Evolutionary conservation across 768 basidiomycete species (phyloP).

Genomic region (Russula sp.): DNA sequence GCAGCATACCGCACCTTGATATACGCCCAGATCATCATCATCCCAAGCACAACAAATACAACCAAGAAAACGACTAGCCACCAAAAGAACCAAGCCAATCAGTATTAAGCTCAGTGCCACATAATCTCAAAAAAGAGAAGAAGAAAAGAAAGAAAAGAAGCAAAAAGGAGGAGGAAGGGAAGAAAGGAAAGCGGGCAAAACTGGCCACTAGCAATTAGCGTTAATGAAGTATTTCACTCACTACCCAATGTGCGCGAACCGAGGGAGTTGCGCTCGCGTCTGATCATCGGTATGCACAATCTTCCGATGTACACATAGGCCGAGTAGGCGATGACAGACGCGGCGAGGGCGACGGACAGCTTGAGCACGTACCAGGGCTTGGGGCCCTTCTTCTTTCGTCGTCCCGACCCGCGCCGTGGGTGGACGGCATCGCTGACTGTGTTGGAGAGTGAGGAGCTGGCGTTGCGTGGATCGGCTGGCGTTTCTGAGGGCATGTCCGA

Average conservation of each 20-base stretch:
- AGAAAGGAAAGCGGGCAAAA: no score
- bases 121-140: neutral
- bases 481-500: neutral
- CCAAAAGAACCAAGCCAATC: neutral
- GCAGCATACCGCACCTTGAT: conserved; percentile 45
- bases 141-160: neutral
- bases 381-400: conserved; percentile 31
- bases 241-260: conserved; percentile 52
- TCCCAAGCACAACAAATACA: conserved; percentile 52
- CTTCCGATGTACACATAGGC: conserved; percentile 73
- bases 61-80: conserved; percentile 56
- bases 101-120: neutral
- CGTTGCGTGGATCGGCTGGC: neutral
- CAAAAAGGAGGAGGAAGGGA: neutral
- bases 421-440: neutral
- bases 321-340: conserved; percentile 58
- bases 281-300: conserved; percentile 67
- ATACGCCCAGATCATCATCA: conserved; percentile 80
- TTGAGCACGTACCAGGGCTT: conserved; percentile 76
- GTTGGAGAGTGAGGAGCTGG: neutral
- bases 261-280: conserved; percentile 34
- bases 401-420: neutral
- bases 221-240: conserved; percentile 36
- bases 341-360: conserved; percentile 50
- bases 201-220: no score